Evolutionary conservation across 371 early-diverging fungal species (phyloP), one percentile per base, ranked within the genome.

Genomic region (Mortierella sp.): DNA sequence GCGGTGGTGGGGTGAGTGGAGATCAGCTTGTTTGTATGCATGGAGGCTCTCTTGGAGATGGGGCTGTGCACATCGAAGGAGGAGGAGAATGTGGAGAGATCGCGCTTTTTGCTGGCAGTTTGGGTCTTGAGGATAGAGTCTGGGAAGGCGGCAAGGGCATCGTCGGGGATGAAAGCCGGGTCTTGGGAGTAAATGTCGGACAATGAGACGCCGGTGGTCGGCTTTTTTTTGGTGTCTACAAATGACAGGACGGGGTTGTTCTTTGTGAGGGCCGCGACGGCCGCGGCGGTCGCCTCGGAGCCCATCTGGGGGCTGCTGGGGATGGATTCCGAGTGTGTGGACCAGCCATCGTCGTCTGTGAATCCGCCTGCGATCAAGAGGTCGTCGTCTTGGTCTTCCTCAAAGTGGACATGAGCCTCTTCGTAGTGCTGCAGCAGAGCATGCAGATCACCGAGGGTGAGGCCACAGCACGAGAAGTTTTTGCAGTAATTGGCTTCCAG

Each of bases 361-460:
- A 64, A 78, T 14, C 64, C 67, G 18, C 55, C 65, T 53, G 56
- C 31, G 65, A 55, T 52, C 16, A 63, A 51, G 54, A 88, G 84
- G 53, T 95, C 94, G 24, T 73, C 73, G 19, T 73, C 63, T 14
- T 73, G 68, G n/a, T 67, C 73, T n/a, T 90, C 90, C 79, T 94
- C 95, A 27, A 95, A 83, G 38, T 89, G 89, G 19, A 95, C 96
- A 79, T 97, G 97, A 61, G 85, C 86, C 71, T 95, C 95, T 81
- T 96, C 97, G 80, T 94, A 95, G 81, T 96, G 97, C 69, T 94
- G 93, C 28, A 95, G 80, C 47, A 96, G 88, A 55, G 93, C 95
- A 82, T 96, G 96, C 60, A 96, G 83, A 80, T 93, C 91, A 43
- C 83, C 83, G 54, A 96, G 86, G 38, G 87, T 81, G 39, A 91